Base-by-base conservation (phyloP, 768 basidiomycete genomes). In the Guyanaporus albipodus region DNA sequence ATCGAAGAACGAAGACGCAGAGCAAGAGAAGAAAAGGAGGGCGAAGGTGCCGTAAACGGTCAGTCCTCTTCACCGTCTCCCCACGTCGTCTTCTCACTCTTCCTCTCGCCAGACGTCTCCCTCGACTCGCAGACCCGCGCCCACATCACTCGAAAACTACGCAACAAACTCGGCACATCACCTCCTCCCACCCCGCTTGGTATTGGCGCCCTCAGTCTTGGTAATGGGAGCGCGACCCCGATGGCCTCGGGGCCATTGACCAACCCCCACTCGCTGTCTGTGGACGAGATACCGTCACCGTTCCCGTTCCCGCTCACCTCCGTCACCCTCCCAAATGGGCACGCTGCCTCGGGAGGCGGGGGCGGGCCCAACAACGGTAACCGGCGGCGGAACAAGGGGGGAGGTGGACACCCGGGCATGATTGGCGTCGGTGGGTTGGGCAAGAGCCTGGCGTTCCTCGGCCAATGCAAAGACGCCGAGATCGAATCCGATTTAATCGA, bases 11-110 rank as follows among this genome's bases (percentile, higher is more conserved):
- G 89, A 24, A 67, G 89, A 45, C 73, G 82, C 54, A 70, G 85
- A 49, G 90, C 90, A 23, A 71, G 90, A 42, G 90, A 92, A 52
- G 90, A 92, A 70, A 91, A 91, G 61, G 90, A 91, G 49, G 87
- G 88, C 50, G 90, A 92, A 56, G 88, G 86, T n/a, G 82, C 80
- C 14, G 74, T 79, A 33, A 82, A 81, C 43, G 85, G 80, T 83
- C 38, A 46, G 77, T 70, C 43, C 31, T 21, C 38, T 41, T 28
- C 32, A 38, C 21, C 31, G 24, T 38, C 18, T 35, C 56, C 28
- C 33, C 34, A 14, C 28, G n/a, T 17, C 35, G 42, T 33, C 42
- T 46, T 22, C 29, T 48, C 46, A 40, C 38, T 18, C n/a, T 17
- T 23, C 35, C n/a, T 40, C 24, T 18, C 9, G 8, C n/a, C 62